Base-by-base conservation (phyloP, 1,139 yeast species). In the Kazachstania sp. region DNA sequence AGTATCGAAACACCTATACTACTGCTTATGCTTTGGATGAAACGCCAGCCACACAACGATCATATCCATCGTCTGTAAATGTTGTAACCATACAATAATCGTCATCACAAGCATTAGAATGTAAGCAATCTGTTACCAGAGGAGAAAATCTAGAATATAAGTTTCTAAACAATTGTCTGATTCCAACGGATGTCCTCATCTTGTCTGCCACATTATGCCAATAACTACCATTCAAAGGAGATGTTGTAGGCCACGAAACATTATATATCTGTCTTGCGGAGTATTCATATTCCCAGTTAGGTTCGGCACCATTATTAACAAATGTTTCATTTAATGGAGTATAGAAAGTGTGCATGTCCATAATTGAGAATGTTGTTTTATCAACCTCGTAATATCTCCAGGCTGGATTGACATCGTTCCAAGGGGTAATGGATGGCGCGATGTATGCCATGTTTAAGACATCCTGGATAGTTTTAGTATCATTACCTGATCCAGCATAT, bases 331-430 rank as follows among this genome's bases (percentile, higher is more conserved):
- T 38, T 30, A 38, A 19, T 16, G 29, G 29, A 7, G 31, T 19
- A 30, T 38, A 38, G 34, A 38, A 38, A 15, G 41, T 38, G 41
- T 28, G 41, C 32, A 38, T 28, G 32, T 38, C 18, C 41, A 38
- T 38, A 13, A 38, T 20, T 9, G 41, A 38, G 29, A 38, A 38
- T 16, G 41, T 38, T 16, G 18, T 38, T 15, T 18, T 28, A 30
- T 28, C 41, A 13, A 38, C 41, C 32, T 38, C 41, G 30, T 38
- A 38, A 18, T 26, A 38, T 38, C 41, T 28, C 41, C 41, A 38
- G 7, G 41, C 41, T 20, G 41, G 41, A 19, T 38, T 38, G 15
- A 38, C 31, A 28, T 30, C 18, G 4, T 30, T 18, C 34, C 41
- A 38, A 15, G 41, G 41, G 9, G 41, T 38, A 7, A 26, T 20